Conservation (phyloP, 768 basidiomycete species). For the Ephemerocybe angulata region DNA sequence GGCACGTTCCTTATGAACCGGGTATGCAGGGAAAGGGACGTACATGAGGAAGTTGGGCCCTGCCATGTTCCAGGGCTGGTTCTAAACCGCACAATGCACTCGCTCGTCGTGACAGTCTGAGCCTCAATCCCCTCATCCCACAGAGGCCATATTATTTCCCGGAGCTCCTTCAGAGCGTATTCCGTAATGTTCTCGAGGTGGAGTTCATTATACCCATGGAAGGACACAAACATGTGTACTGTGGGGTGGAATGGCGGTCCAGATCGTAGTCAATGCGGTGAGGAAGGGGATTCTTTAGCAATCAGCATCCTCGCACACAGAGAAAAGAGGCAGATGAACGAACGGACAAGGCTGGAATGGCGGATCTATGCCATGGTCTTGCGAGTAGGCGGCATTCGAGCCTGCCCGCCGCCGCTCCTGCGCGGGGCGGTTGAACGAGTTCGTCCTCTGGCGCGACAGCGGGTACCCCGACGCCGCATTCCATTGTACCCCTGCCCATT, state of each 20-base stretch:
- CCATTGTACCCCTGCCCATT: neutral
- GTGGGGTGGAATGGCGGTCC: conserved; percentile 5
- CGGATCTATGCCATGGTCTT: conserved; percentile 9
- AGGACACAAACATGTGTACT: conserved; percentile 75
- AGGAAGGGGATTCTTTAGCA: no score
- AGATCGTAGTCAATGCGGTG: no score
- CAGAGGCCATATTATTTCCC: conserved; percentile 51
- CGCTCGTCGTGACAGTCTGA: conserved; percentile 38
- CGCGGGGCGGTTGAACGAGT: conserved; percentile 7
- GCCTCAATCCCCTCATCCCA: conserved; percentile 66
- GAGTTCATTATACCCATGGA: conserved; percentile 63
- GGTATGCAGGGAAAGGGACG: conserved; percentile 15
- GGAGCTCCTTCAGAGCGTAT: conserved; percentile 55
- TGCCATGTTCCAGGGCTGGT: conserved; percentile 63
- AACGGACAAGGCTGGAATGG: conserved; percentile 4
- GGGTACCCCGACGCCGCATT: conserved; percentile 7
- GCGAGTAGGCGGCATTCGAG: conserved; percentile 11
- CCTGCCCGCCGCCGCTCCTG: conserved; percentile 12
- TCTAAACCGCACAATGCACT: conserved; percentile 64
- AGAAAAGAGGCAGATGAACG: neutral
- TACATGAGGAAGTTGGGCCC: conserved; percentile 55
- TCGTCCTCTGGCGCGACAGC: conserved; percentile 7
- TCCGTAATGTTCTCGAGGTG: conserved; percentile 50
- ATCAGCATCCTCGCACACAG: no score
- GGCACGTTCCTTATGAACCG: conserved; percentile 5